A percentile compares a stretch with the other conserved stretches of the same genome.
These are phyloP conservation scores for Capsicum baccatum DNA, from an alignment of 257 asterid genomes.

Conservation along the genomic window DNA sequence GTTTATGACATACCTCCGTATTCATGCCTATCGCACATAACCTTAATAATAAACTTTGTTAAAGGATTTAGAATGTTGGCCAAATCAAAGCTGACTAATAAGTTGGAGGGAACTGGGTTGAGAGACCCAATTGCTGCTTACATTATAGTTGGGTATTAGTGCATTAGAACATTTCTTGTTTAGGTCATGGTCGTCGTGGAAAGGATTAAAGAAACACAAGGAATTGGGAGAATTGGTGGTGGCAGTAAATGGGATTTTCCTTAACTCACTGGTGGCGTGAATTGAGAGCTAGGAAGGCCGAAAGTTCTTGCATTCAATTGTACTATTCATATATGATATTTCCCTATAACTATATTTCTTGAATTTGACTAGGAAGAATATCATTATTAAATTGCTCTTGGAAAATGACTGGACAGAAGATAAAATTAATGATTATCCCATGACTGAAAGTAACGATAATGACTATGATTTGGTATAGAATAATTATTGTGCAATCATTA, in stretches of 20 bases:
- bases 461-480: neutral
- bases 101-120: neutral
- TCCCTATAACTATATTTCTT: neutral
- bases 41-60: neutral
- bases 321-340: neutral
- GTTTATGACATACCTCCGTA: no score
- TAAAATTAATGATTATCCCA: neutral
- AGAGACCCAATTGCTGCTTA: neutral
- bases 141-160: neutral
- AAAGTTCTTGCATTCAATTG: neutral
- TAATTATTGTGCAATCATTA: neutral
- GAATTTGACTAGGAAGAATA: neutral
- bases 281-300: neutral
- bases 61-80: neutral
- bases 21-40: neutral
- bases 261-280: neutral
- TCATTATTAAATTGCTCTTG: constrained; percentile 4
- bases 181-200: neutral
- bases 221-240: neutral
- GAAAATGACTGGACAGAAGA: neutral
- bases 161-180: neutral
- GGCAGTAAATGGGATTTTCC: neutral
- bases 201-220: neutral
- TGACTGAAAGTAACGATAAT: neutral
- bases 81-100: neutral